Evolutionary conservation across 2,329 filamentous ascomycete species (phyloP), one percentile per base, ranked within the genome.

Genomic region (Blastomyces percursus): DNA sequence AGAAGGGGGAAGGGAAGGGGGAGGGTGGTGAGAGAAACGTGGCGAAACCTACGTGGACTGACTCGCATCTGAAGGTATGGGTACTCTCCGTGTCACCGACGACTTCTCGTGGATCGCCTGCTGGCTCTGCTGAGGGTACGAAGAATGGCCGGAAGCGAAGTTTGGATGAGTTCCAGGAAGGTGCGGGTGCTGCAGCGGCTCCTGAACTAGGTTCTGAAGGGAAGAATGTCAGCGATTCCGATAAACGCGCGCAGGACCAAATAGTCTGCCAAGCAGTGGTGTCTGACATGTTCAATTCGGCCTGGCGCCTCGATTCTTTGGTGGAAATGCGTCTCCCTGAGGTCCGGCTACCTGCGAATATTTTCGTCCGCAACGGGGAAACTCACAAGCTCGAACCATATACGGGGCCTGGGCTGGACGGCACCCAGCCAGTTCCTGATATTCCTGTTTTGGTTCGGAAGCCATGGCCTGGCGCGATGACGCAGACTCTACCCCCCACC

Each of bases 11-110:
- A 68, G 61, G 64, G 65, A 42, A 70, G 69, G 70, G 38, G 35
- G 48, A 64, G 30, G 64, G 24, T 60, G 65, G 32, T 63, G 55
- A 32, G 67, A 63, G 30, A 68, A 24, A 48, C 2, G 71, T 70
- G 35, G 73, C 74, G 55, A 73, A 78, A 38, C 89, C 91, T 0
- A 86, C 90, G 59, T 96, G 85, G 82, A 74, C 84, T 63, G 93
- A 97, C 72, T 80, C 84, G 12, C 86, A 87, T 65, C 84, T 96
- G 62, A 85, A 86, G 63, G 88, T 96, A 0, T 97, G 93, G 93
- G 87, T 90, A 55, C 80, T 97, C 70, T 83, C 89, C 0, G 75
- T 89, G 48, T 71, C 60, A 60, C 70, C 66, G 24, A 72, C 61
- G 61, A 66, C 72, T 32, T 70, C 65, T 46, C 68, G 67, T 40